Conservation (phyloP, 257 asterid species). For the Capsicum pubescens region DNA sequence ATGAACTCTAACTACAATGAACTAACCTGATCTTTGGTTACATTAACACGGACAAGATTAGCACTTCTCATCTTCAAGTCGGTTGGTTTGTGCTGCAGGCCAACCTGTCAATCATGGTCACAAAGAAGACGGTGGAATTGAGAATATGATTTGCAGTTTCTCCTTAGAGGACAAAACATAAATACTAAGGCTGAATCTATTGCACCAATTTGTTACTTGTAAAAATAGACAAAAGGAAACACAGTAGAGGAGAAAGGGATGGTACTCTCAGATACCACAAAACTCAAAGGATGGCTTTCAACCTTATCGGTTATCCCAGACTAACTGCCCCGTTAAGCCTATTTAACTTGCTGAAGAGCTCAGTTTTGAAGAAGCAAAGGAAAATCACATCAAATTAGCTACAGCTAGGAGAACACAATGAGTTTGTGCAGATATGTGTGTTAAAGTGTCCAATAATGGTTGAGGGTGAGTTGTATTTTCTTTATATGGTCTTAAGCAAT, state of each 20-base stretch:
- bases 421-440: neutral
- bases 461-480: neutral
- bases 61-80: slow-evolving; percentile 66
- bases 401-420: neutral
- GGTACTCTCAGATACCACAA: neutral
- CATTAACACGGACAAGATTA: slow-evolving; percentile 68
- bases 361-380: neutral
- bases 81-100: slow-evolving; percentile 66
- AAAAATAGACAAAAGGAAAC: neutral
- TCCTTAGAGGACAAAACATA: neutral
- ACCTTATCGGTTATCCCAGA: neutral
- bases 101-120: slow-evolving; percentile 61
- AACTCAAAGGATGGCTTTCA: neutral
- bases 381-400: neutral
- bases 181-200: neutral
- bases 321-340: neutral
- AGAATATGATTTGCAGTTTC: slow-evolving; percentile 27
- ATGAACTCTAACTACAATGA: slow-evolving; percentile 24
- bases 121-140: neutral
- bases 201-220: neutral
- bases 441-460: neutral
- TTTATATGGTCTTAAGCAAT: neutral
- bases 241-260: neutral
- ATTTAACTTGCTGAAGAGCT: neutral
- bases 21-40: slow-evolving; percentile 68